Evolutionary conservation across 768 basidiomycete species (phyloP), one percentile per base, ranked within the genome.

Genomic region (Mycena vitilis): DNA sequence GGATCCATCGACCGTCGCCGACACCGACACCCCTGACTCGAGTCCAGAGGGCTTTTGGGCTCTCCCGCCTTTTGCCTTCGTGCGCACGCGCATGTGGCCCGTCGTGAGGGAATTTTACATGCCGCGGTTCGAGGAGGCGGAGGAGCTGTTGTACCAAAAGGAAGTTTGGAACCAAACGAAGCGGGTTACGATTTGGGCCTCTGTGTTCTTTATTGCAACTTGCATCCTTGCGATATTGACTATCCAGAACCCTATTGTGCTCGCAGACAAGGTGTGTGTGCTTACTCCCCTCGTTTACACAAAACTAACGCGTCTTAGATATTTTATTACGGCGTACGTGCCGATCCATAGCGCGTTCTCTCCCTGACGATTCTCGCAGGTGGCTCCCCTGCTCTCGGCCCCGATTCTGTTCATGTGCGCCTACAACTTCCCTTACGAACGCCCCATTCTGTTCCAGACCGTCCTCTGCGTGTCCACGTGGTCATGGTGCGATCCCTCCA

Each of bases 371-470:
- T 40, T 9, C 48, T 20, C 16, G 16, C 55, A 82, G 86, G 68
- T 88, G 68, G 78, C 84, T 0, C 87, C 89, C 3, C 73, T 77
- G 1, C 69, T 88, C 44, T 84, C 84, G 4, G 72, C 89, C 37
- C 87, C 86, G 3, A 74, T 89, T 25, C 73, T 85, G 34, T 72
- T 81, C 53, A 78, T 88, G 75, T 83, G 88, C 60, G 72, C 84
- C 22, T 85, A 83, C 74, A 83, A 89, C 79, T 83, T 83, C 69
- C 88, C 88, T 11, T 79, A 85, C 25, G 80, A 86, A 49, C 80
- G 81, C 25, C 77, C 76, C 30, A 68, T 75, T 12, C 74, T 85
- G 16, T 90, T 87, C 72, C 89, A 90, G 73, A 58, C 80, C 40
- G 78, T 82, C 45, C 76, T 89, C 20, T 73, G 78, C 7, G 70